phyloP scores from a whole-genome alignment of 768 basidiomycete genomes.

The Piloderma croceum region DNA sequence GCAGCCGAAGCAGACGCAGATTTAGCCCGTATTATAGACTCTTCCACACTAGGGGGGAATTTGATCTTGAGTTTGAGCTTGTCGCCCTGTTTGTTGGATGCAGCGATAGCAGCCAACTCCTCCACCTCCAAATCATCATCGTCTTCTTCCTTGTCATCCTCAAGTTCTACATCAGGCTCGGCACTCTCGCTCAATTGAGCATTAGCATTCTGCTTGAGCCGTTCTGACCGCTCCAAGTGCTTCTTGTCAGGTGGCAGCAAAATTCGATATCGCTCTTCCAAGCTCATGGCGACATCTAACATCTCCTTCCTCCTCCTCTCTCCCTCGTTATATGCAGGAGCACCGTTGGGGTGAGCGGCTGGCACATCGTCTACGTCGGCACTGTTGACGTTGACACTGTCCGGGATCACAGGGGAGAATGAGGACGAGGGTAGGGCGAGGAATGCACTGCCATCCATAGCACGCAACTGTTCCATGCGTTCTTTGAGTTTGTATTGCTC shows the following conservation, averaged over 20 bases:
- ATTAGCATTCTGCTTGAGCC: background rate
- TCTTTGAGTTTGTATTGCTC: slow-evolving; percentile 90
- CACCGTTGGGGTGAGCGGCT: slow-evolving; percentile 34
- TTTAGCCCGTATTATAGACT: too few relatives aligned
- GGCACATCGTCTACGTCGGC: slow-evolving; percentile 22
- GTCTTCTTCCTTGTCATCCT: slow-evolving; percentile 19
- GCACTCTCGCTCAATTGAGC: slow-evolving; percentile 1
- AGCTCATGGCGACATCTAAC: slow-evolving; percentile 56
- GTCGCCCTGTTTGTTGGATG: slow-evolving; percentile 26
- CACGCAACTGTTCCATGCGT: slow-evolving; percentile 75
- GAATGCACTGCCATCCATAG: slow-evolving; percentile 69
- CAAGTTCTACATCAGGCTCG: too few relatives aligned
- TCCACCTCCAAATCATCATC: slow-evolving; percentile 28
- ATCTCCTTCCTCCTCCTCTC: slow-evolving; percentile 70
- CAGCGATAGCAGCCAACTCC: slow-evolving; percentile 19
- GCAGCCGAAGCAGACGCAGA: too few relatives aligned
- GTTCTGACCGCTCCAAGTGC: slow-evolving; percentile 21
- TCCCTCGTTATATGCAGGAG: slow-evolving; percentile 48
- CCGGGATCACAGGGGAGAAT: slow-evolving; percentile 41
- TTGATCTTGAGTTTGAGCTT: slow-evolving; percentile 35
- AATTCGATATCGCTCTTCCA: slow-evolving; percentile 72
- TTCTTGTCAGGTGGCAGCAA: slow-evolving; percentile 64
- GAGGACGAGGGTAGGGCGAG: slow-evolving; percentile 52
- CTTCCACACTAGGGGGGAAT: slow-evolving; percentile 26
- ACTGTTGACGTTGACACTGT: slow-evolving; percentile 20